Base-by-base conservation (phyloP, 2,329 filamentous ascomycete species). In the Pseudogymnoascus sp. region DNA sequence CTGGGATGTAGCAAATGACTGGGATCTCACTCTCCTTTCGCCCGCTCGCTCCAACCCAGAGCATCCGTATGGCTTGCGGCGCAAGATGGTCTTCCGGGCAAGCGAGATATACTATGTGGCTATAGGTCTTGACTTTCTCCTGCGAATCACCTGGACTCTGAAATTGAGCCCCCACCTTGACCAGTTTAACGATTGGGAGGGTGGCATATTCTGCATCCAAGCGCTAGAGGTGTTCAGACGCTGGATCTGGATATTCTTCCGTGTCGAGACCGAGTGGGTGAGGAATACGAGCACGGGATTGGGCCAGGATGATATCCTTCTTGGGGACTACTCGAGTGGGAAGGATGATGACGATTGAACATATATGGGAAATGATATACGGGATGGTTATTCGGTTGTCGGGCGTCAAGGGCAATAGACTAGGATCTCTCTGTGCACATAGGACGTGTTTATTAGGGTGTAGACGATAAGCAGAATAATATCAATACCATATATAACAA, bases 181-280 rank as follows among this genome's bases (percentile, higher is more conserved):
- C 73, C 90, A 90, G 73, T 86, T 96, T 64, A 88, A 89, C 69
- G 92, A 96, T 73, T 85, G 92, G 61, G 95, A 97, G 77, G 87
- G 87, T 63, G 91, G 91, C 6, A 90, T 97, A 51, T 99, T 97
- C 73, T 71, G 93, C 26, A 85, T 97, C 71, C 89, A 97, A 78
- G 81, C 90, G 51, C 79, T 96, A 10, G 95, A 99, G 77, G 89
- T 97, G 16, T 81, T 91, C 54, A 83, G 95, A 59, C 83, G 95
- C 64, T 97, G 93, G 92, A 83, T 97, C 66, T 99, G 95, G 95
- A 91, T 97, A 64, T 97, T 97, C 76, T 91, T 97, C 77, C 85
- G 95, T 8, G 87, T 96, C 42, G 95, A 99, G 80, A 93, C 91
- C 21, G 95, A 99, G 78, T 96, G 90, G 89, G 83, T 91, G 76